Evolutionary conservation across 192 early-diverging fungal genomes (phyloP).

Genomic region (Backusella mclennaniae): DNA sequence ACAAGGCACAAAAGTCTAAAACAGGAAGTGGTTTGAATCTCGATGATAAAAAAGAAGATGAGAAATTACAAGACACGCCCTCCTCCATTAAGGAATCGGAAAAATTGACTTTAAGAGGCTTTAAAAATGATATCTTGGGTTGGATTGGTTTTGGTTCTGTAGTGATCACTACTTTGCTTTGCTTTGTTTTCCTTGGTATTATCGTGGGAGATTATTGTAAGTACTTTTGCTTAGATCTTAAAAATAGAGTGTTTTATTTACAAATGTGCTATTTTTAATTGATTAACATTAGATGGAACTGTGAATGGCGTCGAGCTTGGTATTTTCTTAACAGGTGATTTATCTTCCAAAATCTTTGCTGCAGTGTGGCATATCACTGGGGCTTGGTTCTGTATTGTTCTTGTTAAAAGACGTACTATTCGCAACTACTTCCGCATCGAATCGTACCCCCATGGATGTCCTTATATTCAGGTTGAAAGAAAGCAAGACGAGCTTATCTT

Average conservation of each 20-base stretch:
- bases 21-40: neutral
- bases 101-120: slow-evolving; percentile 59
- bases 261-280: neutral
- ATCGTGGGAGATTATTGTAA: slow-evolving; percentile 77
- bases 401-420: slow-evolving; percentile 40
- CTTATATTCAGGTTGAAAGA: slow-evolving; percentile 56
- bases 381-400: slow-evolving; percentile 62
- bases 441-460: slow-evolving; percentile 41
- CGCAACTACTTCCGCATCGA: slow-evolving; percentile 72
- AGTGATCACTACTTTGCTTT: slow-evolving; percentile 57
- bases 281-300: slow-evolving; percentile 39
- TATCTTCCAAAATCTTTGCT: slow-evolving; percentile 63
- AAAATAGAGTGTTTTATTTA: neutral
- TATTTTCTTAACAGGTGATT: slow-evolving; percentile 60
- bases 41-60: neutral
- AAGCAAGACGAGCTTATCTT: slow-evolving; percentile 48
- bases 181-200: slow-evolving; percentile 62
- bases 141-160: slow-evolving; percentile 45
- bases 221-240: neutral
- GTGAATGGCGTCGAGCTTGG: slow-evolving; percentile 47
- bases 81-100: slow-evolving; percentile 25
- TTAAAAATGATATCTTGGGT: slow-evolving; percentile 54
- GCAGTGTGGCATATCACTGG: slow-evolving; percentile 70
- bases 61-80: neutral
- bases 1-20: slow-evolving; percentile 7